Evolutionary conservation across 495 filamentous ascomycete species (phyloP), one percentile per base, ranked within the genome.

Genomic region (Penicillium chermesinum): DNA sequence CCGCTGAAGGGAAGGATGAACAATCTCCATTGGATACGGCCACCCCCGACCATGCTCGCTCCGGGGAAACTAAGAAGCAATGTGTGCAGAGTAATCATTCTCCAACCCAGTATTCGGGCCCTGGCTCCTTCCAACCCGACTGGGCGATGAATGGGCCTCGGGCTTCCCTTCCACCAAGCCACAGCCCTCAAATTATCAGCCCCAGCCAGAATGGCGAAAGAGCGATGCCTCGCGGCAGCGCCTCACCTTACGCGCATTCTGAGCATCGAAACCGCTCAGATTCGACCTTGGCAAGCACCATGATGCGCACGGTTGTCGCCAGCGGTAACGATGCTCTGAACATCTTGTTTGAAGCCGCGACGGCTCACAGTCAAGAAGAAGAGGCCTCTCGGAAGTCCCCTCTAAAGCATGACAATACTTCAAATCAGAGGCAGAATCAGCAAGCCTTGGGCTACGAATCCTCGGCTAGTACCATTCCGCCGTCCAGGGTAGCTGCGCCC

Each of bases 281-380:
- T 7, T 64, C 70, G 12, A 62, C 49, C 1, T 39, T 75, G 34
- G 64, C 68, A 3, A 75, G 52, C 44, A 71, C 72, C 4, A 70
- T 75, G 65, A 73, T 75, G 72, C 67, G 70, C 1, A 73, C 71
- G 15, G 70, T 75, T 7, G 72, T 75, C 13, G 67, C 72, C 5
- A 73, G 69, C 45, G 74, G 74, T 12, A 77, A 76, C 53, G 75
- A 78, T 62, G 75, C 75, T 14, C 58, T 78, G 9, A 77, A 77
- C 46, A 73, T 78, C 36, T 59, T 78, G 3, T 78, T 77, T 46
- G 74, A 78, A 52, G 75, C 74, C 8, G 75, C 75, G 7, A 69
- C 71, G 19, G 66, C 59, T 6, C 67, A 69, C 41, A 58, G 50
- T 33, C 59, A 65, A 30, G 67, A 67, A 27, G 53, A 58, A 13